Evolutionary conservation across 192 early-diverging fungal species (phyloP).

Genomic region (Thoreauomyces humboldtii): DNA sequence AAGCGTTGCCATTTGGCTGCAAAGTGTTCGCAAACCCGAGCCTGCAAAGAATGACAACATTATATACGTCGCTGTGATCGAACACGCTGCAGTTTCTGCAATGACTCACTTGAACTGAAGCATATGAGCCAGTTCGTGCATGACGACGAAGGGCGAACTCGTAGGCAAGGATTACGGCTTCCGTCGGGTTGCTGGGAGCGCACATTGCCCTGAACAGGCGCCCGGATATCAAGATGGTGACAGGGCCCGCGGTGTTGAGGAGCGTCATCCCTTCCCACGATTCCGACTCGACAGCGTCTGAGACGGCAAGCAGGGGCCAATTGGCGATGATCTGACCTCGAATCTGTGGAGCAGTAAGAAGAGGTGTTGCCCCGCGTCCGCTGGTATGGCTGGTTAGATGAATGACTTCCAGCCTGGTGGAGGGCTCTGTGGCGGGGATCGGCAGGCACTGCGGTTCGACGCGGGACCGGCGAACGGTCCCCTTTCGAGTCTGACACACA

Average conservation of each 20-base stretch:
- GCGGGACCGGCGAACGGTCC: too few species aligned
- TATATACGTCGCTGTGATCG: not conserved
- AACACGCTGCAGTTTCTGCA: not conserved
- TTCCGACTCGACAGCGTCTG: not conserved
- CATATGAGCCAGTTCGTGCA: not conserved
- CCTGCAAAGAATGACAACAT: not conserved
- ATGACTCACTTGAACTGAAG: not conserved
- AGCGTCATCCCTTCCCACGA: not conserved
- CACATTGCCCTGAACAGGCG: not conserved
- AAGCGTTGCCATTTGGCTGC: not conserved
- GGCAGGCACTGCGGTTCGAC: not conserved
- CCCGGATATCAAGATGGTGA: not conserved
- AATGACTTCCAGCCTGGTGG: not conserved
- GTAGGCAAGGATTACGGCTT: not conserved
- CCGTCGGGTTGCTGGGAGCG: not conserved
- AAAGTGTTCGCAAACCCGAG: not conserved
- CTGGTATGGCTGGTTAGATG: not conserved
- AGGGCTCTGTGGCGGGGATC: not conserved
- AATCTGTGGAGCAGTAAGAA: not conserved
- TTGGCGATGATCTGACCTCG: not conserved
- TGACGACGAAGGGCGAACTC: not conserved
- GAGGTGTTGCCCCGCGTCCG: not conserved
- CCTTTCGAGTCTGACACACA: too few species aligned
- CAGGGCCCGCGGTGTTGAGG: not conserved
- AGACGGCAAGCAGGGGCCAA: not conserved